Evolutionary conservation across 352 stramenopile genomes (phyloP).

Genomic region (Thraustochytrium striatum): DNA sequence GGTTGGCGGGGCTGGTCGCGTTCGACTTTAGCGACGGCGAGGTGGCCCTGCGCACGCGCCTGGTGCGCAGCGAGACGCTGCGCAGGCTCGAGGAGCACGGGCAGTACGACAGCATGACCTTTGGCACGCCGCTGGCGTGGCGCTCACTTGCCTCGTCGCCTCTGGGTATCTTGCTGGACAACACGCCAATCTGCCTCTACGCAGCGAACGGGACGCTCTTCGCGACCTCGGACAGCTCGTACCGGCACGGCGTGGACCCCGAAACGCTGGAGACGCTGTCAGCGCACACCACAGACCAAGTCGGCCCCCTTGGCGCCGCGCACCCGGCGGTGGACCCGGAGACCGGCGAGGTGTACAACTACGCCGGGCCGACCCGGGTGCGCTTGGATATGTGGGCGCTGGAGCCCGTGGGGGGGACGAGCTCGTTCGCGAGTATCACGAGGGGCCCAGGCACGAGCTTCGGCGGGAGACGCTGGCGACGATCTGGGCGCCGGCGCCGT

Average conservation of each 20-base stretch:
- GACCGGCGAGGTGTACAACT: conserved; percentile 42
- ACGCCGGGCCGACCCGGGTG: conserved; percentile 13
- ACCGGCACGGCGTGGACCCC: conserved; percentile 15
- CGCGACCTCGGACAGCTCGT: conserved; percentile 34
- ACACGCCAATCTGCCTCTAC: conserved; percentile 27
- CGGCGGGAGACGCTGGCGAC: not conserved
- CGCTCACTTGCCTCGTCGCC: not conserved
- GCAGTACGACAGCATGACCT: conserved; percentile 27
- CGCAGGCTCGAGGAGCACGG: not conserved
- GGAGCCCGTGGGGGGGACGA: conserved; percentile 18
- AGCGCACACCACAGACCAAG: not conserved
- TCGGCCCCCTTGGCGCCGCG: conserved; percentile 30
- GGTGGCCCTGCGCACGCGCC: not conserved
- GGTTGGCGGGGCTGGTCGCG: not conserved
- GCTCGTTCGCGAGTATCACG: conserved; percentile 3
- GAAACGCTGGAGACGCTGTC: not conserved
- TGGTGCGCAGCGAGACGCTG: conserved; percentile 8
- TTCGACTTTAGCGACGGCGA: not conserved
- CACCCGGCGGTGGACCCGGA: conserved; percentile 31
- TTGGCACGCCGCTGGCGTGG: conserved; percentile 14
- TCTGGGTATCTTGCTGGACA: conserved; percentile 9
- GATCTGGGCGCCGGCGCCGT: conserved; percentile 32
- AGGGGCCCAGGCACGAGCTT: not conserved
- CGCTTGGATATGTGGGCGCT: conserved; percentile 4
- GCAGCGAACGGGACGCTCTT: not conserved